Base-by-base conservation (phyloP, 257 asterid genomes). In the Henckelia pumila region DNA sequence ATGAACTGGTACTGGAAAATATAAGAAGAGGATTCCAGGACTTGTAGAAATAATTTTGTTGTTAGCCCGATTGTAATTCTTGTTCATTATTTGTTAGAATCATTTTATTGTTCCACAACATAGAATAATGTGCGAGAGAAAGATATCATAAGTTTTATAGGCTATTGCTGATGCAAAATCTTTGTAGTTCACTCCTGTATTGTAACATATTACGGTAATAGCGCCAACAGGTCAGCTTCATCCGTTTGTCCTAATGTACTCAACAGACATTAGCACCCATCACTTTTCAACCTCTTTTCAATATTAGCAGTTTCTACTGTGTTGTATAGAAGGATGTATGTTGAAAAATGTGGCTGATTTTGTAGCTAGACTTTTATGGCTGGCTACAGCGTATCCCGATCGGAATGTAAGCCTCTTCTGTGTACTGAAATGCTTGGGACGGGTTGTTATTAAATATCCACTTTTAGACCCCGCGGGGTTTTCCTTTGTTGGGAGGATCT, bases 1-100 rank as follows among this genome's bases (percentile, higher is more conserved):
- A 94, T 47, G 99, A 94, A 78, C 63, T 94, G 60, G 86, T 88
- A 24, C 68, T 76, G 44, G 97, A 91, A 64, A 76, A 87, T 69
- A 82, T 91, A 74, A 71, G 86, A 80, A 77, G 85, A 71, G 97
- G 88, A 62, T 70, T 80, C 68, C 66, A 65, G 56, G 75, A 72
- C 61, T 57, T 71, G 44, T 69, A 63, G 63, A 63, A 57, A 24
- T 57, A 35, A 60, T 9, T 32, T 64, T 70, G 55, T 28, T 59
- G 71, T 64, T 63, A 49, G 50, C 13, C 49, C 32, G 30, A 28
- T 44, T 26, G 13, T 21, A 19, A 19, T 16, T 61, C 53, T 32
- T 29, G 62, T 50, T 73, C 26, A 69, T 25, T 25, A 69, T 25
- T 25, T 44, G 4, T 23, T 49, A 20, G 58, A 49, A 64, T 66